These are phyloP conservation scores for Coemansia aciculifera DNA, from an alignment of 192 early-diverging fungal species.

Conservation along the genomic window DNA sequence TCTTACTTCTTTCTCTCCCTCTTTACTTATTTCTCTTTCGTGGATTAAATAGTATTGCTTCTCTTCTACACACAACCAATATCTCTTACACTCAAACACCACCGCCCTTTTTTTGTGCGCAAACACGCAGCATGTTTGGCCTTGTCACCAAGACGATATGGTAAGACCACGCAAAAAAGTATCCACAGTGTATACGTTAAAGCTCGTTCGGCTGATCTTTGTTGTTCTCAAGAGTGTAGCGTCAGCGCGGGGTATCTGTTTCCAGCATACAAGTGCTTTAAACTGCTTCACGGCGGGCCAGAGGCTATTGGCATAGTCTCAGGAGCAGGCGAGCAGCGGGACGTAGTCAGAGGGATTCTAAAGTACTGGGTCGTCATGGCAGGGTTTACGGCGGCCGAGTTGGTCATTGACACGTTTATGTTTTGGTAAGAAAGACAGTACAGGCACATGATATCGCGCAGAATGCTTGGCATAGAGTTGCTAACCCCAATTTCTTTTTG, in stretches of 20 bases:
- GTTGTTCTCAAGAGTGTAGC: conserved; percentile 15
- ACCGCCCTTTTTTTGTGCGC: background rate
- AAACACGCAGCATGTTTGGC: conserved; percentile 32
- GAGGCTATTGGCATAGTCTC: conserved; percentile 32
- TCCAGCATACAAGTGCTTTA: conserved; percentile 55
- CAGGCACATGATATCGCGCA: background rate
- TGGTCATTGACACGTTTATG: conserved; percentile 53
- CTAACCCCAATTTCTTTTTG: background rate
- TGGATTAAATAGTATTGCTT: background rate
- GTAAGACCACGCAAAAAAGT: conserved; percentile 17
- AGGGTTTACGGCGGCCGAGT: conserved; percentile 48
- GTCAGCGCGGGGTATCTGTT: conserved; percentile 47
- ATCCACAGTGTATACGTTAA: background rate
- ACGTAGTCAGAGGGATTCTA: conserved; percentile 48
- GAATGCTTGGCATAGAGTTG: background rate
- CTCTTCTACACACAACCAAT: conserved; percentile 3
- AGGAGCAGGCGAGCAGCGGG: conserved; percentile 15
- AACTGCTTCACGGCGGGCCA: conserved; percentile 47
- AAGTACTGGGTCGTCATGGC: conserved; percentile 59
- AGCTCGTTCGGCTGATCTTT: background rate
- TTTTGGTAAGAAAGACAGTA: conserved; percentile 47
- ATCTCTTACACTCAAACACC: background rate
- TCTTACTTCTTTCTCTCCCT: background rate
- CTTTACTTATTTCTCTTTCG: background rate
- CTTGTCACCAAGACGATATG: conserved; percentile 46